phyloP scores from a whole-genome alignment of 1,139 yeast genomes.

The Chernovozyma aurita region DNA sequence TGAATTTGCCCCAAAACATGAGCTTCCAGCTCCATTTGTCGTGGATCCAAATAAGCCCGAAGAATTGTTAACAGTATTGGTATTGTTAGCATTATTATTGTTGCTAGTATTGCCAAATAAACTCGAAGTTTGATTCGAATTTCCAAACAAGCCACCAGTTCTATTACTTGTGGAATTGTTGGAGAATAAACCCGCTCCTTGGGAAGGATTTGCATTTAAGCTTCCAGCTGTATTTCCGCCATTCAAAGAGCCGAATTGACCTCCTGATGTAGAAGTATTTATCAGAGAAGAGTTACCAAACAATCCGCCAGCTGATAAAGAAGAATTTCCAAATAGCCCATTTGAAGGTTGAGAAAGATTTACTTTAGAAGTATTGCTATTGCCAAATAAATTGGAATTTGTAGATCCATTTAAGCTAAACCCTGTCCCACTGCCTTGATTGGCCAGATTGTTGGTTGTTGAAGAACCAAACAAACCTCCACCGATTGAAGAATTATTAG shows the following conservation, averaged over 20 bases:
- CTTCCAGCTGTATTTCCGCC: background rate
- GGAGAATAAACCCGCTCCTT: background rate
- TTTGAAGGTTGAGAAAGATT: too few species aligned
- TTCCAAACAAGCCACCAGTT: slow-evolving; percentile 11
- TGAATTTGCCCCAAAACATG: background rate
- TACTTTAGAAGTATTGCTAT: slow-evolving; percentile 2
- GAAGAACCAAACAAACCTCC: slow-evolving; percentile 3
- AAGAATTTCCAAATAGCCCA: slow-evolving; percentile 14
- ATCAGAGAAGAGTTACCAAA: slow-evolving; percentile 17
- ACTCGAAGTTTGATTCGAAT: background rate
- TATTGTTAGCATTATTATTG: background rate
- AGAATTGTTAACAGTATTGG: background rate
- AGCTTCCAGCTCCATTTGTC: background rate
- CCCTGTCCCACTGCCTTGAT: background rate
- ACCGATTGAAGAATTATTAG: background rate
- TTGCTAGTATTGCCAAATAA: slow-evolving; percentile 4
- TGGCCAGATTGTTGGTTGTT: slow-evolving; percentile 4
- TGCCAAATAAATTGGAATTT: slow-evolving; percentile 6
- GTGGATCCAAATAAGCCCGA: slow-evolving; percentile 1
- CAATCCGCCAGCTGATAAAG: slow-evolving; percentile 14
- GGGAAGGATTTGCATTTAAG: slow-evolving; percentile 1
- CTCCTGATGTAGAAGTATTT: too few species aligned
- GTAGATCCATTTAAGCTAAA: background rate
- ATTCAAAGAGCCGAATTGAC: too few species aligned
- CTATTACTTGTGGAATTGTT: slow-evolving; percentile 6